Evolutionary conservation across 2,329 filamentous ascomycete species (phyloP).

Genomic region (Microsporum ferrugineum): DNA sequence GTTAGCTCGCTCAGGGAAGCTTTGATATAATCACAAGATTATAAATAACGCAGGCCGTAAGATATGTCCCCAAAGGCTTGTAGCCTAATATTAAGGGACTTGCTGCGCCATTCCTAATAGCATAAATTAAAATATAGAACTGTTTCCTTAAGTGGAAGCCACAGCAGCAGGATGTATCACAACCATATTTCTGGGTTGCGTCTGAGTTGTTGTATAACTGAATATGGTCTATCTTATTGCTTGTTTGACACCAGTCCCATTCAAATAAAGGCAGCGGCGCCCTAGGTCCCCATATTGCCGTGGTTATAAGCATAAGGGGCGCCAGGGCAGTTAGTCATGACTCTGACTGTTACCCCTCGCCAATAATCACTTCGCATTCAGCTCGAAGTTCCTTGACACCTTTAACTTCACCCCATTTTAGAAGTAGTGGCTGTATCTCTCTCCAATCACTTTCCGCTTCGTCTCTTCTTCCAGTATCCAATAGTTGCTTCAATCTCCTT

Average conservation of each 20-base stretch:
- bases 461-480: conserved; percentile 29
- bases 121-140: no score
- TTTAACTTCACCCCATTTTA: conserved; percentile 34
- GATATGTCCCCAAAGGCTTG: no score
- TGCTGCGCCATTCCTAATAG: no score
- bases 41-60: no score
- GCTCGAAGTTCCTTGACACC: conserved; percentile 32
- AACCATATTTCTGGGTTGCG: not conserved
- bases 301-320: not conserved
- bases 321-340: not conserved
- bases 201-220: not conserved
- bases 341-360: conserved; percentile 5
- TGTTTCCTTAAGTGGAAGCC: no score
- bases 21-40: no score
- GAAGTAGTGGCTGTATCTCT: conserved; percentile 28
- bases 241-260: not conserved
- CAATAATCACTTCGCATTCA: conserved; percentile 28
- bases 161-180: no score
- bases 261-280: not conserved
- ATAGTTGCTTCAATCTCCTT: conserved; percentile 26
- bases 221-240: not conserved
- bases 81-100: no score
- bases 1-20: no score
- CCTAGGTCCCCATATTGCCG: not conserved
- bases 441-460: conserved; percentile 35